Percentiles rank a stretch among this genome's conserved stretches.
These are phyloP conservation scores for Cardamine resedifolia DNA, from an alignment of 345 rosid genomes.

Conservation along the genomic window DNA sequence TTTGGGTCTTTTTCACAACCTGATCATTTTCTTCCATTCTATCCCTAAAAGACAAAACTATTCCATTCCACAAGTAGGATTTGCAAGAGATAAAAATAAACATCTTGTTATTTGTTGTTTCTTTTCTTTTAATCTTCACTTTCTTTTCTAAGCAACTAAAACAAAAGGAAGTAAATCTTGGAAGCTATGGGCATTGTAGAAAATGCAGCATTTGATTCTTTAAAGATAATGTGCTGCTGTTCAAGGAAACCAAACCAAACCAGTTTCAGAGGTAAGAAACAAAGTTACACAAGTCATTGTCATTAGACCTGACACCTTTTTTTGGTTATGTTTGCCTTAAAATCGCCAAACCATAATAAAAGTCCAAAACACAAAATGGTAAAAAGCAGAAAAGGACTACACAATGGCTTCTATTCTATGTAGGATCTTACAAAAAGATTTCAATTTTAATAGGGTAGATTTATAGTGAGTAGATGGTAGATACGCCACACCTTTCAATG, in stretches of 20 bases:
- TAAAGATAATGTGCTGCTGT: slow-evolving; percentile 12
- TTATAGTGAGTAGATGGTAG: slow-evolving; percentile 34
- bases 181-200: slow-evolving; percentile 1
- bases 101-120: slow-evolving; percentile 12
- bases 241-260: slow-evolving; percentile 29
- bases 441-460: slow-evolving; percentile 8
- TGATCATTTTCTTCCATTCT: slow-evolving; percentile 28
- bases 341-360: slow-evolving; percentile 20
- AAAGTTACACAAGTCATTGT: slow-evolving; percentile 21
- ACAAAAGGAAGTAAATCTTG: slow-evolving; percentile 17
- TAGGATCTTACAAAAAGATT: slow-evolving; percentile 33
- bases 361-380: slow-evolving; percentile 28
- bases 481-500: slow-evolving; percentile 37
- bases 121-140: neutral
- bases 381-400: slow-evolving; percentile 38
- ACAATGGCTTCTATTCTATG: slow-evolving; percentile 20
- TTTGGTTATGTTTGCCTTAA: slow-evolving; percentile 30
- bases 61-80: slow-evolving; percentile 28
- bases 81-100: neutral
- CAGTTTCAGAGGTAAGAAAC: slow-evolving; percentile 11
- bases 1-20: slow-evolving; percentile 84
- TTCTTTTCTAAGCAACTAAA: slow-evolving; percentile 22
- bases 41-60: slow-evolving; percentile 7
- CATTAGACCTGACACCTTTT: slow-evolving; percentile 27
- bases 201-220: slow-evolving; percentile 14